Evolutionary conservation across 2,329 filamentous ascomycete genomes (phyloP).

Genomic region (Cladorrhinum sp.): DNA sequence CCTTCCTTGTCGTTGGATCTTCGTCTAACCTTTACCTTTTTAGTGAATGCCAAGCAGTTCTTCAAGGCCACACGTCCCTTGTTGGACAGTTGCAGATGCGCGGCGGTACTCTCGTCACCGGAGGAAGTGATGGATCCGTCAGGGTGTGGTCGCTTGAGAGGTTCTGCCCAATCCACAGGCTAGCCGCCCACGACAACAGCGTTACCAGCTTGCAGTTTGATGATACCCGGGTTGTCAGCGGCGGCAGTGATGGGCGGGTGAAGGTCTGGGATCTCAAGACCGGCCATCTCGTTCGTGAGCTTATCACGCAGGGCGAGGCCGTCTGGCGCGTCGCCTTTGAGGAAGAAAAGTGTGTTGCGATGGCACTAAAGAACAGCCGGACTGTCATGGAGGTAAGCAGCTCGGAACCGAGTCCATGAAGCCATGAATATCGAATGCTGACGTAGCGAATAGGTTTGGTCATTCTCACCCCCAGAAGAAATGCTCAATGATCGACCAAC

Average conservation of each 20-base stretch:
- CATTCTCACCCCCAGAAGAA: constrained; percentile 83
- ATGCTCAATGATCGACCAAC: constrained; percentile 51
- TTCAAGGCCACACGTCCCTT: constrained; percentile 94
- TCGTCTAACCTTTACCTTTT: constrained; percentile 31
- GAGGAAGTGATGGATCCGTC: constrained; percentile 92
- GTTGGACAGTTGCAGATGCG: constrained; percentile 97
- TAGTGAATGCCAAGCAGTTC: constrained; percentile 78
- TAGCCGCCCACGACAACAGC: constrained; percentile 96
- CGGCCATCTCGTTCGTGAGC: constrained; percentile 83
- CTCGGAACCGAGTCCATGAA: constrained; percentile 12
- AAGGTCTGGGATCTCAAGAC: constrained; percentile 98
- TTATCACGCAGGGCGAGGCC: constrained; percentile 87
- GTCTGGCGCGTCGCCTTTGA: constrained; percentile 99
- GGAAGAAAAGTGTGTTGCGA: constrained; percentile 95
- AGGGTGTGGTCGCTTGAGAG: constrained; percentile 92
- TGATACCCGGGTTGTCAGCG: constrained; percentile 89
- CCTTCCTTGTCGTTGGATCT: not conserved
- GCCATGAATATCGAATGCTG: constrained; percentile 24
- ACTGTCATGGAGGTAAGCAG: constrained; percentile 92
- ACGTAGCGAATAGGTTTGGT: constrained; percentile 69
- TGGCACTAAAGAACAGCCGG: constrained; percentile 78
- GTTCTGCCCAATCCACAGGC: constrained; percentile 86
- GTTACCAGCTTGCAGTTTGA: constrained; percentile 98
- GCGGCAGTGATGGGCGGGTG: constrained; percentile 93
- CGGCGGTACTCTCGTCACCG: constrained; percentile 89